A percentile compares a stretch with the other conserved stretches of the same genome.
These are phyloP conservation scores for Vinca minor DNA, from an alignment of 257 asterid species.

Conservation along the genomic window DNA sequence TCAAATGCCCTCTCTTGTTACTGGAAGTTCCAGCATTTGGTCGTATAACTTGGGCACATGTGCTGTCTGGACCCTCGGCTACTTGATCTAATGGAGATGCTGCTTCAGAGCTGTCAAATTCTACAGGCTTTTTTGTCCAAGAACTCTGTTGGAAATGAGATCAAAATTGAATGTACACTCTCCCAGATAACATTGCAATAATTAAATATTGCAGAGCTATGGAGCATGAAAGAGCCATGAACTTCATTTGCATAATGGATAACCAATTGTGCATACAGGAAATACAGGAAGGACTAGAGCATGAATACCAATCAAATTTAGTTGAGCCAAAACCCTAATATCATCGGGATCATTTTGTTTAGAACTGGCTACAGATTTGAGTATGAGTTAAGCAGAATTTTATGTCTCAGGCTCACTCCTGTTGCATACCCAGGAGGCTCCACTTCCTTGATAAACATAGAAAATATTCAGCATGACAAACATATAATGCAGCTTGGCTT, in stretches of 20 bases:
- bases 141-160: conserved; percentile 48
- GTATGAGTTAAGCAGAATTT: not conserved
- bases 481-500: not conserved
- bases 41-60: conserved; percentile 54
- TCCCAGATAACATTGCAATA: not conserved
- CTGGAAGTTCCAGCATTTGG: conserved; percentile 44
- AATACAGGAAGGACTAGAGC: not conserved
- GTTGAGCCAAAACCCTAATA: not conserved
- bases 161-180: not conserved
- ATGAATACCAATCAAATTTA: not conserved
- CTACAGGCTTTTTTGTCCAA: conserved; percentile 72
- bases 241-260: not conserved
- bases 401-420: not conserved
- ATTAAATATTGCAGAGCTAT: not conserved
- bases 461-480: no score
- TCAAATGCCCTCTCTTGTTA: conserved; percentile 26
- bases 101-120: conserved; percentile 52
- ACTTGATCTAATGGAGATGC: conserved; percentile 42
- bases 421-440: not conserved
- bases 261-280: not conserved
- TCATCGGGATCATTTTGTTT: not conserved
- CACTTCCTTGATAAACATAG: not conserved
- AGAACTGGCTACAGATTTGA: not conserved
- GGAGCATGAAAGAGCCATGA: not conserved
- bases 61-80: conserved; percentile 49